phyloP scores from a whole-genome alignment of 1,284 basidiomycete genomes.

The Coniferiporia sulphurascens region DNA sequence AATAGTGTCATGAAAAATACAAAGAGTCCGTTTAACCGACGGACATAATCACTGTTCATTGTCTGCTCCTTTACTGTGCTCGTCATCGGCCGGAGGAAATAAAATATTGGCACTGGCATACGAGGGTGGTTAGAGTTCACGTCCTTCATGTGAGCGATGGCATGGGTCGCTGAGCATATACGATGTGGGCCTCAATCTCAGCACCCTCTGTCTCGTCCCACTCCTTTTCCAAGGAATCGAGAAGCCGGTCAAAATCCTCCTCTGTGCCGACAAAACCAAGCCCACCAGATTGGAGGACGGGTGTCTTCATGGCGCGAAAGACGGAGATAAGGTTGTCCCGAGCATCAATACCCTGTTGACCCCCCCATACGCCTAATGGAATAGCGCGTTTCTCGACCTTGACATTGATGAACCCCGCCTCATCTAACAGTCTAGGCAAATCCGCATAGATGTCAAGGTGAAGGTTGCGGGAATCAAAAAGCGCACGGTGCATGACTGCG shows the following conservation, averaged over 20 bases:
- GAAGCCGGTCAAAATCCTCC: neutral
- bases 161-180: neutral
- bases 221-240: conserved; percentile 2
- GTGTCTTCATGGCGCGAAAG: conserved; percentile 8
- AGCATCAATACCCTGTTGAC: conserved; percentile 16
- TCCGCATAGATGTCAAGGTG: conserved; percentile 17
- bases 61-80: too few species aligned
- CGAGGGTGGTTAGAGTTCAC: too few species aligned
- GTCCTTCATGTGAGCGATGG: too few species aligned
- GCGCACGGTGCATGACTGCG: conserved; percentile 13
- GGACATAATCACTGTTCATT: too few species aligned
- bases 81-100: too few species aligned
- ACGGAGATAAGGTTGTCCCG: conserved; percentile 21
- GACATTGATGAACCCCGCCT: conserved; percentile 24
- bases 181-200: neutral
- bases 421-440: conserved; percentile 21
- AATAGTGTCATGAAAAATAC: too few species aligned
- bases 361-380: conserved; percentile 22
- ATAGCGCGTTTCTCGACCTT: conserved; percentile 13
- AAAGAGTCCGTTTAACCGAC: too few species aligned
- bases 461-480: conserved; percentile 21
- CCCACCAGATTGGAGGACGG: neutral
- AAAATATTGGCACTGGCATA: too few species aligned
- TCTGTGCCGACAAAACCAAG: conserved; percentile 1
- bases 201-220: conserved; percentile 2